Evolutionary conservation across 2,329 filamentous ascomycete genomes (phyloP).

Genomic region (Ambrosiella beaveri): DNA sequence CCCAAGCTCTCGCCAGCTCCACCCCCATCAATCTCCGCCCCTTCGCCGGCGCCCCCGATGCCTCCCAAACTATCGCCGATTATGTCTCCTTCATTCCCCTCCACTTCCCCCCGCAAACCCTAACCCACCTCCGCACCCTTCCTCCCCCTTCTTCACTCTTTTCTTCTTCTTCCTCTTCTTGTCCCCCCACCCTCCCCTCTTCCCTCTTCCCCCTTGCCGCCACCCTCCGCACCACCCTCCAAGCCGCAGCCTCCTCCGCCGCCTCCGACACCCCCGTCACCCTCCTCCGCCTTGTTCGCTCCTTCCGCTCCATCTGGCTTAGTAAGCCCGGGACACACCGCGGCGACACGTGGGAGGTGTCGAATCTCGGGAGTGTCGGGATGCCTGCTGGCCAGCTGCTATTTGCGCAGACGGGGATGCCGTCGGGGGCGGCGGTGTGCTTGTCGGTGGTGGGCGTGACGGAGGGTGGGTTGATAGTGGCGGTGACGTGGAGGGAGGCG

Average conservation of each 20-base stretch:
- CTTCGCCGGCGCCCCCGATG: not conserved
- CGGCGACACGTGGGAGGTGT: slow-evolving; percentile 31
- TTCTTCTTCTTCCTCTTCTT: not conserved
- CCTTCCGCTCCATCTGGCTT: slow-evolving; percentile 27
- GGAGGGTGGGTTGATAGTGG: slow-evolving; percentile 24
- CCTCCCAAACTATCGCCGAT: slow-evolving; percentile 14
- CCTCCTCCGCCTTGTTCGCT: slow-evolving; percentile 25
- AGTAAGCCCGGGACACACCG: slow-evolving; percentile 27
- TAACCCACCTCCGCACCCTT: slow-evolving; percentile 17
- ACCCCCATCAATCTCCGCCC: slow-evolving; percentile 29
- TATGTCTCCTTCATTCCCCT: slow-evolving; percentile 24
- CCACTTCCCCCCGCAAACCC: slow-evolving; percentile 20
- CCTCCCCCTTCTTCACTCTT: slow-evolving; percentile 26
- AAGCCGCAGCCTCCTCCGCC: slow-evolving; percentile 19
- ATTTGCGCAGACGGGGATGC: slow-evolving; percentile 32
- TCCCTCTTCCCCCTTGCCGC: slow-evolving; percentile 27
- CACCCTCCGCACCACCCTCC: slow-evolving; percentile 21
- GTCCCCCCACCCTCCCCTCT: not conserved
- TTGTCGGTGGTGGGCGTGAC: slow-evolving; percentile 31
- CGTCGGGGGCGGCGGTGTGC: slow-evolving; percentile 26
- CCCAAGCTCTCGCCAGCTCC: slow-evolving; percentile 6
- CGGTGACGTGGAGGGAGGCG: slow-evolving; percentile 28
- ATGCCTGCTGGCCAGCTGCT: slow-evolving; percentile 24
- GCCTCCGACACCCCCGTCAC: slow-evolving; percentile 27
- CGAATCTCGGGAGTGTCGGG: slow-evolving; percentile 29